These are phyloP conservation scores for Sphaerosporella brunnea DNA, from an alignment of 495 filamentous ascomycete genomes.

Conservation along the genomic window DNA sequence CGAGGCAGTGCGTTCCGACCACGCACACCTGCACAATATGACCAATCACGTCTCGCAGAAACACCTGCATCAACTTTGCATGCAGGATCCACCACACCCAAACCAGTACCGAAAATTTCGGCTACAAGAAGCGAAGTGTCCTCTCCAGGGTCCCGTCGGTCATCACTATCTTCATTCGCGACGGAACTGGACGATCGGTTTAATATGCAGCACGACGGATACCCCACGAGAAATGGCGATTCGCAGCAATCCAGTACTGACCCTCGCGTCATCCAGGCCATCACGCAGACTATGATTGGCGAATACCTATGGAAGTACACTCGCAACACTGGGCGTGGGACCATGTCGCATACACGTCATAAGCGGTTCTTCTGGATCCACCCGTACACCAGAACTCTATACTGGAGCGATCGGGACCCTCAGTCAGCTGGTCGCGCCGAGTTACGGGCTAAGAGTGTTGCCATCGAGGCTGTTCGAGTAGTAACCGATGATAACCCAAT, in stretches of 20 bases:
- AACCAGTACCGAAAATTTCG: constrained; percentile 31
- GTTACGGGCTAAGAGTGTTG: constrained; percentile 80
- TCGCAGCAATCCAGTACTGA: constrained; percentile 43
- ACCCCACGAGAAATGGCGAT: constrained; percentile 27
- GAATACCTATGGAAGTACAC: constrained; percentile 99
- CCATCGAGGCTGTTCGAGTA: constrained; percentile 81
- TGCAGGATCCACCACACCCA: neutral
- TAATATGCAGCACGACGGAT: constrained; percentile 47
- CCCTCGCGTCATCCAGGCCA: constrained; percentile 96
- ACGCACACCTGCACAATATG: constrained; percentile 40
- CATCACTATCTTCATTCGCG: constrained; percentile 84
- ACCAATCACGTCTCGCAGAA: constrained; percentile 21
- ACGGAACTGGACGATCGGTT: constrained; percentile 86
- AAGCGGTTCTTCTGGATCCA: constrained; percentile 98
- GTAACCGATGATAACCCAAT: constrained; percentile 93
- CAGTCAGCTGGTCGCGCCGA: constrained; percentile 56
- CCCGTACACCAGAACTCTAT: constrained; percentile 87
- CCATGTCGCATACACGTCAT: constrained; percentile 75
- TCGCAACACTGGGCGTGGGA: constrained; percentile 66
- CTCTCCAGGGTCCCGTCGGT: constrained; percentile 37
- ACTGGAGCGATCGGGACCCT: constrained; percentile 91
- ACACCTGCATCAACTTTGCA: constrained; percentile 8
- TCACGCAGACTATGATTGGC: constrained; percentile 98
- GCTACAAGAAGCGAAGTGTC: constrained; percentile 39
- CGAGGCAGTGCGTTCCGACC: constrained; percentile 36